Conservation (phyloP, 805 yeast genomes). For the Wickerhamiella australiensis region DNA sequence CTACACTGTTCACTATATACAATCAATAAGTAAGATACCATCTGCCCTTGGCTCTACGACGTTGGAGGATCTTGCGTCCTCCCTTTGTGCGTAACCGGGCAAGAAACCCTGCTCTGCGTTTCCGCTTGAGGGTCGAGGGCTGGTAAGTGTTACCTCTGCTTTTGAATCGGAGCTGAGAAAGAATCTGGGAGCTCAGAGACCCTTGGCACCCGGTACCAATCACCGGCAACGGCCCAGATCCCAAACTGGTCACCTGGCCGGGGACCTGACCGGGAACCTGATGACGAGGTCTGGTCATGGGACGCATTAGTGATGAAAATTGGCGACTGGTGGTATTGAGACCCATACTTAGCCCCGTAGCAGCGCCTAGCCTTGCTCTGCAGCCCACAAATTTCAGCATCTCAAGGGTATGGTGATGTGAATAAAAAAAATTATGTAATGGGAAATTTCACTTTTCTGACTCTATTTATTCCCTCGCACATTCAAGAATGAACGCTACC, state of each 20-base stretch:
- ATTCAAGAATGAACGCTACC: conserved; percentile 13
- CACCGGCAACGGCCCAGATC: conserved; percentile 2
- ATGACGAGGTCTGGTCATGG: neutral
- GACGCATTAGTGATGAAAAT: conserved; percentile 6
- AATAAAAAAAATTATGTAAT: neutral
- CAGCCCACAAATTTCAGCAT: conserved; percentile 2
- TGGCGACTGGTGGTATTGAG: neutral
- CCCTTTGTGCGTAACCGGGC: conserved; percentile 63
- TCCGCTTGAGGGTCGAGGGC: conserved; percentile 82
- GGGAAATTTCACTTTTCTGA: neutral
- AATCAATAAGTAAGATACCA: conserved; percentile 79
- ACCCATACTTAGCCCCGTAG: neutral
- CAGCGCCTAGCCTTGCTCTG: neutral
- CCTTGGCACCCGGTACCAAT: conserved; percentile 4
- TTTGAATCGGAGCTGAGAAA: conserved; percentile 30
- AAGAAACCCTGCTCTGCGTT: conserved; percentile 80
- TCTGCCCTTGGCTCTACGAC: conserved; percentile 80
- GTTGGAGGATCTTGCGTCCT: conserved; percentile 66
- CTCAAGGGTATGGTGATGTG: neutral
- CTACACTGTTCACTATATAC: neutral
- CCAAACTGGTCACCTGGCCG: neutral
- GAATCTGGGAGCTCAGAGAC: conserved; percentile 2
- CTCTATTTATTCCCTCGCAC: neutral
- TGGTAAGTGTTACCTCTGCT: conserved; percentile 91
- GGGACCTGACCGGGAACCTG: neutral